Percentiles rank a stretch among this genome's conserved stretches.
These are phyloP conservation scores for Neospora caninum DNA, from an alignment of 169 alveolate species.

Conservation along the genomic window DNA sequence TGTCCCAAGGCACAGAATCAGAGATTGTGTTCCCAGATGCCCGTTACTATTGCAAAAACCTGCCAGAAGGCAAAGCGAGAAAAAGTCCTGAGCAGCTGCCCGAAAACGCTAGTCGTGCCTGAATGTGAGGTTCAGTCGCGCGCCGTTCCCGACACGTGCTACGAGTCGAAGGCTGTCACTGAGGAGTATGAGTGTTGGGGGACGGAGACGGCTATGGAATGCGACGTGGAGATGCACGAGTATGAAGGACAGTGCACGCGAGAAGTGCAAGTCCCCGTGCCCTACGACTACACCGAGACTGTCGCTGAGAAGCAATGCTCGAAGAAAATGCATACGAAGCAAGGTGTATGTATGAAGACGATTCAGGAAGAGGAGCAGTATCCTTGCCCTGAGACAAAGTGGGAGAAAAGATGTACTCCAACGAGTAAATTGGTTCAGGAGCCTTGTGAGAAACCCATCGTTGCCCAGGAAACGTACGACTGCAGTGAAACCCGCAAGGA, in stretches of 20 bases:
- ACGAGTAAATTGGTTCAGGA: slow-evolving; percentile 48
- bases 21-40: slow-evolving; percentile 62
- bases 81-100: slow-evolving; percentile 54
- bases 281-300: slow-evolving; percentile 55
- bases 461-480: slow-evolving; percentile 58
- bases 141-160: slow-evolving; percentile 58
- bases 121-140: slow-evolving; percentile 59
- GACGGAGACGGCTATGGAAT: slow-evolving; percentile 63
- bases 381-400: slow-evolving; percentile 66
- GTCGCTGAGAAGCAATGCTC: slow-evolving; percentile 60
- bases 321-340: slow-evolving; percentile 35
- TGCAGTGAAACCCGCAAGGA: slow-evolving; percentile 61
- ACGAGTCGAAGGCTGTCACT: slow-evolving; percentile 39
- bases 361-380: slow-evolving; percentile 60
- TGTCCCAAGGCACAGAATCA: slow-evolving; percentile 61
- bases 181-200: slow-evolving; percentile 71
- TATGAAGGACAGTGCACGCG: slow-evolving; percentile 49
- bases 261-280: slow-evolving; percentile 59
- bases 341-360: slow-evolving; percentile 61
- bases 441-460: slow-evolving; percentile 54
- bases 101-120: slow-evolving; percentile 28
- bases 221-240: slow-evolving; percentile 64
- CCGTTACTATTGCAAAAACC: slow-evolving; percentile 49
- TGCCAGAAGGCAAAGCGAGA: slow-evolving; percentile 45
- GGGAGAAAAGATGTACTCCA: slow-evolving; percentile 61